Evolutionary conservation across 2,329 filamentous ascomycete species (phyloP), one percentile per base, ranked within the genome.

Genomic region (Pyrenochaeta sp.): DNA sequence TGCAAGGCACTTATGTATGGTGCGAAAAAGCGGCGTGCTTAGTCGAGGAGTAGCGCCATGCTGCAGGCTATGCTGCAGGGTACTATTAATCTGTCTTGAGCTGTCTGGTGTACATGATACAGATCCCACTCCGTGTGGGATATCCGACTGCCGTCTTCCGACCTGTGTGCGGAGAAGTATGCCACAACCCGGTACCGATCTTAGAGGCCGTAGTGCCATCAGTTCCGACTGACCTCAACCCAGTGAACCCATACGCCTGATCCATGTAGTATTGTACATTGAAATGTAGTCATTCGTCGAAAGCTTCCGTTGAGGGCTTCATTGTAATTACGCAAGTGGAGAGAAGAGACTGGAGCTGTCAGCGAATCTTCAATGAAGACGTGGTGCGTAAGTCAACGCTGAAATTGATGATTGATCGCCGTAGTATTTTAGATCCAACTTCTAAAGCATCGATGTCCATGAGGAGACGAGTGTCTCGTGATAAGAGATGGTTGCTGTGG

Each of bases 261-360:
- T 62, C 55, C 60, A 53, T 58, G 42, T 67, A 52, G 54, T 77
- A 67, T 68, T 72, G 58, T 77, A 76, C 73, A 77, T 52, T 55
- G 63, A 56, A 61, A 57, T 52, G 55, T 49, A 54, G 51, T 55
- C 50, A 54, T 52, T 66, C 62, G 61, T 66, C 50, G n/a, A 44
- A 44, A 19, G 56, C 48, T 44, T 59, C 61, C 50, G 62, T 50
- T 51, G 27, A 49, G 43, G 43, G 22, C 12, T n/a, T 46, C 28
- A 27, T 50, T 30, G 25, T 46, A 28, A 54, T 65, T 74, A 77
- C 58, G 73, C 75, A 57, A 78, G 72, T 32, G 75, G 75, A 54
- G 75, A 78, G 67, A 78, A 77, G 64, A 78, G 74, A 51, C 75
- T 78, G 40, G 44, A 25, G 1, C 13, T 19, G 66, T 74, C 44